phyloP scores from a whole-genome alignment of 768 basidiomycete genomes.

The Leccinum imitatum region DNA sequence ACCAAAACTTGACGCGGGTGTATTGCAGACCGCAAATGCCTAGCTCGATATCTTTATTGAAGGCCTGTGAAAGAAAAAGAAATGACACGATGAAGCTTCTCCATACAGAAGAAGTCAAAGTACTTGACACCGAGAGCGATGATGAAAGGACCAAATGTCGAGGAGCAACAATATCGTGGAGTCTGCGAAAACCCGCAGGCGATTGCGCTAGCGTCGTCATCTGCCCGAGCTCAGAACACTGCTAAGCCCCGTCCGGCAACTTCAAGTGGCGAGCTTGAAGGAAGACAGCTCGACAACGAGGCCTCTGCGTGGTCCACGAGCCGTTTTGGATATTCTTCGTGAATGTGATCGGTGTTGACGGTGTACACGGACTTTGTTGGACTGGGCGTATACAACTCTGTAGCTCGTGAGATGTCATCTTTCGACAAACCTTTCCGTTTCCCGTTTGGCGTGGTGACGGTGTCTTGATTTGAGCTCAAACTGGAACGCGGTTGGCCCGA shows the following conservation, averaged over 20 bases:
- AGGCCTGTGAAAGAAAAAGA: too few relatives aligned
- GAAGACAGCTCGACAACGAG: slow-evolving; percentile 62
- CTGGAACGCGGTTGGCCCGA: slow-evolving; percentile 57
- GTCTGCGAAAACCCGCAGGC: too few relatives aligned
- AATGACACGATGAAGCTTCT: too few relatives aligned
- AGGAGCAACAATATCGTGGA: too few relatives aligned
- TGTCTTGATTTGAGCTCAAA: slow-evolving; percentile 43
- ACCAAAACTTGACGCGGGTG: too few relatives aligned
- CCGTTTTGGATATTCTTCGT: slow-evolving; percentile 36
- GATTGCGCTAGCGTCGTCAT: too few relatives aligned
- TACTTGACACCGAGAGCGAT: too few relatives aligned
- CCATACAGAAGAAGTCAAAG: too few relatives aligned
- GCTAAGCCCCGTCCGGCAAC: slow-evolving; percentile 31
- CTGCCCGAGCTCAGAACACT: slow-evolving; percentile 71
- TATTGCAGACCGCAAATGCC: too few relatives aligned
- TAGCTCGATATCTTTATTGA: too few relatives aligned
- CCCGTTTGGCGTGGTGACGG: slow-evolving; percentile 19
- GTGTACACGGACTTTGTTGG: slow-evolving; percentile 53
- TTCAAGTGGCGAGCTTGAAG: slow-evolving; percentile 46
- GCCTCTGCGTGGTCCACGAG: slow-evolving; percentile 52
- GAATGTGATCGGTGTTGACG: slow-evolving; percentile 33
- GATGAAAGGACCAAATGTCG: too few relatives aligned
- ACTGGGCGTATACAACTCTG: slow-evolving; percentile 44
- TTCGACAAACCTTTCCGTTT: slow-evolving; percentile 49
- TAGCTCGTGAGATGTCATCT: slow-evolving; percentile 59